A percentile compares a stretch with the other conserved stretches of the same genome.
Evolutionary conservation across 2,329 filamentous ascomycete species (phyloP).

Genomic region (Zelopaecilomyces penicillatus): DNA sequence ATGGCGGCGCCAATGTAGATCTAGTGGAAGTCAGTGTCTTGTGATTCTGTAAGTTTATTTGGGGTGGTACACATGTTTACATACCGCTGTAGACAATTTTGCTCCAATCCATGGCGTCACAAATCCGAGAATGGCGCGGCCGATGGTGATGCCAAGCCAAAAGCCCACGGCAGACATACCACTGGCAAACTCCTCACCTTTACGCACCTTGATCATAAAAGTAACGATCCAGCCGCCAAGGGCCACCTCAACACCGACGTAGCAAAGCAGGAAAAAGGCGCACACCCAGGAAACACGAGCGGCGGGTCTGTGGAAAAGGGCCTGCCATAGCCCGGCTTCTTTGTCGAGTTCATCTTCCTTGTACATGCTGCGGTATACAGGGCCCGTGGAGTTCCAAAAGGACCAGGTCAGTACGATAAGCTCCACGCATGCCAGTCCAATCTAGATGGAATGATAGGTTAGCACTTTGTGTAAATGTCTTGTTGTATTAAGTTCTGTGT

Average conservation of each 20-base stretch:
- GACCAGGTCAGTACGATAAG: conserved; percentile 37
- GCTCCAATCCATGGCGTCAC: conserved; percentile 65
- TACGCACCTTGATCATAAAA: conserved; percentile 70
- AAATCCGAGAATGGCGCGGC: conserved; percentile 59
- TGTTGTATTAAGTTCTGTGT: conserved; percentile 11
- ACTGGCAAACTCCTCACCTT: conserved; percentile 58
- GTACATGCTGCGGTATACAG: conserved; percentile 11
- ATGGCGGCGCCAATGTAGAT: conserved; percentile 59
- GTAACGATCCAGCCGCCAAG: conserved; percentile 77
- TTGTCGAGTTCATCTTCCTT: conserved; percentile 7
- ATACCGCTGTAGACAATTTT: conserved; percentile 46
- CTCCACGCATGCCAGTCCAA: conserved; percentile 46
- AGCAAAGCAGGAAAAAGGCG: conserved; percentile 63
- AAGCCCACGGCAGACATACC: conserved; percentile 67
- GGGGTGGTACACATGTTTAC: neutral
- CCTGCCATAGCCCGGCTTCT: conserved; percentile 12
- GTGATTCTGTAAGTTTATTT: neutral
- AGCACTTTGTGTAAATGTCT: conserved; percentile 1
- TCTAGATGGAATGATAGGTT: conserved; percentile 37
- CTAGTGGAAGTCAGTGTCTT: conserved; percentile 12
- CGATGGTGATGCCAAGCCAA: conserved; percentile 71
- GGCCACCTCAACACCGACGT: conserved; percentile 68
- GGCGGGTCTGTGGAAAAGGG: conserved; percentile 33
- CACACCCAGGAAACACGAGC: conserved; percentile 59
- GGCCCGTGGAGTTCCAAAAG: conserved; percentile 46